These are phyloP conservation scores for Malus sieversii DNA, from an alignment of 306 rosid species.

Conservation along the genomic window DNA sequence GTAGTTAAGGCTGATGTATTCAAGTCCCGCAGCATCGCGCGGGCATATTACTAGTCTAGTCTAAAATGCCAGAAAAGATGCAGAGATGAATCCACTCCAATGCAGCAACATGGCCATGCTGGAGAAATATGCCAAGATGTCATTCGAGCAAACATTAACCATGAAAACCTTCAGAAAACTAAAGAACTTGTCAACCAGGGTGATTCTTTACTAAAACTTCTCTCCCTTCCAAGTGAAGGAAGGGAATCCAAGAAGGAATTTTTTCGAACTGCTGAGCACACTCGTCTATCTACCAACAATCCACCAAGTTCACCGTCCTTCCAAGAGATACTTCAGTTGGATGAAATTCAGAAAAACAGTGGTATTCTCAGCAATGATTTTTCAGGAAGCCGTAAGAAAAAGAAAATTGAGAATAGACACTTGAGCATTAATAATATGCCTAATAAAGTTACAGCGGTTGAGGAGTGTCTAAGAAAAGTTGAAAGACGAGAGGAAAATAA, in stretches of 20 bases:
- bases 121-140: constrained; percentile 19
- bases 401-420: constrained; percentile 30
- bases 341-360: constrained; percentile 26
- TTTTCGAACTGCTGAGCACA: constrained; percentile 20
- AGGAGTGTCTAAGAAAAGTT: constrained; percentile 20
- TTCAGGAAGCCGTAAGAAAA: constrained; percentile 34
- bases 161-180: constrained; percentile 25
- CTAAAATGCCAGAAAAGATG: constrained; percentile 24
- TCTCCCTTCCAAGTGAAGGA: constrained; percentile 29
- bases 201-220: constrained; percentile 22
- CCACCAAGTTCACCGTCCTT: constrained; percentile 25
- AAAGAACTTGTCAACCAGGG: constrained; percentile 15
- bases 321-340: constrained; percentile 32
- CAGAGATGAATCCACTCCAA: constrained; percentile 15
- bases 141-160: constrained; percentile 24
- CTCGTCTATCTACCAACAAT: constrained; percentile 18
- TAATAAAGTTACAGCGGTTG: constrained; percentile 15
- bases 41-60: no score
- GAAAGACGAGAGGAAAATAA: constrained; percentile 13
- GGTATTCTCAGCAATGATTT: constrained; percentile 16
- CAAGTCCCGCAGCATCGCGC: no score
- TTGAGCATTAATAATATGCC: constrained; percentile 27
- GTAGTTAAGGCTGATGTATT: no score
- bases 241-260: constrained; percentile 45
- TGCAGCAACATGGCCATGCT: constrained; percentile 28